phyloP scores from a whole-genome alignment of 1,139 yeast species.

The Saccharomyces hybrid region DNA sequence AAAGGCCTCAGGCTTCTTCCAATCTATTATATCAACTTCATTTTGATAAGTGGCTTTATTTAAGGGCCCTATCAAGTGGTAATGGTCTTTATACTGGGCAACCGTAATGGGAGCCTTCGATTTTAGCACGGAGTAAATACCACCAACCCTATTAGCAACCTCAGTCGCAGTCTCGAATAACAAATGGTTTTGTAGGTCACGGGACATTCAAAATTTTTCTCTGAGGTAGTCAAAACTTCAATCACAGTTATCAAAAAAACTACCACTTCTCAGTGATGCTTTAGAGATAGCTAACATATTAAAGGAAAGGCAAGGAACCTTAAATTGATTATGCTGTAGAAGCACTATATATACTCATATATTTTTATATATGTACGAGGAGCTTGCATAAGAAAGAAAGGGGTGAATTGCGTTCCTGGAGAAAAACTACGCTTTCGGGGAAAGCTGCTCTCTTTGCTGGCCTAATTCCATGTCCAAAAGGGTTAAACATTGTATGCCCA shows the following conservation, averaged over 20 bases:
- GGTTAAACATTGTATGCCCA: not conserved
- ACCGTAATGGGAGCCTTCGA: constrained; percentile 95
- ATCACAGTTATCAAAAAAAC: not conserved
- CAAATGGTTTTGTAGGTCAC: constrained; percentile 73
- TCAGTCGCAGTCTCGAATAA: constrained; percentile 93
- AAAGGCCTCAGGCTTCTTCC: constrained; percentile 53
- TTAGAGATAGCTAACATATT: not conserved
- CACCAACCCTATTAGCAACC: constrained; percentile 95
- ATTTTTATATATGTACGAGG: not conserved
- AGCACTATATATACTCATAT: not conserved
- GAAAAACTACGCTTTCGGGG: not conserved
- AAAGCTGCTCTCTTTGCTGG: not conserved
- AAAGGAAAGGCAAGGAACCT: not conserved
- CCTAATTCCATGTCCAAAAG: not conserved
- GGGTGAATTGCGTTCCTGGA: not conserved
- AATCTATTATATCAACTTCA: constrained; percentile 78
- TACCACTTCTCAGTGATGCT: not conserved
- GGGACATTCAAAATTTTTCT: constrained; percentile 38
- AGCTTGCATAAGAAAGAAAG: not conserved
- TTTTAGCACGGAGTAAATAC: constrained; percentile 89
- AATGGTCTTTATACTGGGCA: constrained; percentile 82
- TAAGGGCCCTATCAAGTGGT: constrained; percentile 79
- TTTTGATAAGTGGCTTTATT: constrained; percentile 73
- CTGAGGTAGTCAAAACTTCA: not conserved
- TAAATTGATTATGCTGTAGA: not conserved